Conservation (phyloP, 2,329 filamentous ascomycete genomes). For the Lasiodiplodia gonubiensis region DNA sequence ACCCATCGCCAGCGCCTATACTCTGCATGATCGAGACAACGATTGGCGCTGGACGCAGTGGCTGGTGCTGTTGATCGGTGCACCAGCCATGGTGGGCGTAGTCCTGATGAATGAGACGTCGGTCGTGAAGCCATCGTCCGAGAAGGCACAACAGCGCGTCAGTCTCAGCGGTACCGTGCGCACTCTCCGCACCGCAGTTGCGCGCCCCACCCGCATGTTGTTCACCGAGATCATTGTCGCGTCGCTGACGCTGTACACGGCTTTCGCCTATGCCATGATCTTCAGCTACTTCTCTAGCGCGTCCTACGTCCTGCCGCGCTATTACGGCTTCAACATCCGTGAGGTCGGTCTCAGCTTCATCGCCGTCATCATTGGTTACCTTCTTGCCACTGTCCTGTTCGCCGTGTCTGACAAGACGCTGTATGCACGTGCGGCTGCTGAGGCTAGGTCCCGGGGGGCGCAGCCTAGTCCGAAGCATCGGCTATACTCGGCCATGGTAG, state of each 20-base stretch:
- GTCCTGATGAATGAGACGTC: conserved; percentile 62
- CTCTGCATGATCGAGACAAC: conserved; percentile 41
- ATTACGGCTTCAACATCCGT: conserved; percentile 39
- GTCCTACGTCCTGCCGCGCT: conserved; percentile 40
- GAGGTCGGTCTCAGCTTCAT: conserved; percentile 44
- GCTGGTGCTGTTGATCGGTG: conserved; percentile 50
- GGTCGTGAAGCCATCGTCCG: conserved; percentile 36
- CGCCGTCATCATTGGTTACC: conserved; percentile 41
- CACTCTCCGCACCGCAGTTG: conserved; percentile 47
- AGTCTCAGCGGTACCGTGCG: no score
- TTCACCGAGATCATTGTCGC: conserved; percentile 43
- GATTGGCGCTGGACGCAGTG: conserved; percentile 53
- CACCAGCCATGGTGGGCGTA: conserved; percentile 44
- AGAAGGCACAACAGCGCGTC: no score
- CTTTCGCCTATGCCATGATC: conserved; percentile 43
- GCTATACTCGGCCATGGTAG: conserved; percentile 65
- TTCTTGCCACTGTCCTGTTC: conserved; percentile 37
- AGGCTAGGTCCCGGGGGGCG: not conserved
- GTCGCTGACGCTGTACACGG: conserved; percentile 44
- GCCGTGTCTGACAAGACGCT: conserved; percentile 45
- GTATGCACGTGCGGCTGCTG: conserved; percentile 35
- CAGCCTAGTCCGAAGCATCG: conserved; percentile 61
- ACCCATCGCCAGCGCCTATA: conserved; percentile 73
- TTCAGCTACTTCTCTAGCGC: conserved; percentile 46
- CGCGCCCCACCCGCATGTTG: conserved; percentile 59